Evolutionary conservation across 2,329 filamentous ascomycete genomes (phyloP).

Genomic region (Calonectria hongkongensis): DNA sequence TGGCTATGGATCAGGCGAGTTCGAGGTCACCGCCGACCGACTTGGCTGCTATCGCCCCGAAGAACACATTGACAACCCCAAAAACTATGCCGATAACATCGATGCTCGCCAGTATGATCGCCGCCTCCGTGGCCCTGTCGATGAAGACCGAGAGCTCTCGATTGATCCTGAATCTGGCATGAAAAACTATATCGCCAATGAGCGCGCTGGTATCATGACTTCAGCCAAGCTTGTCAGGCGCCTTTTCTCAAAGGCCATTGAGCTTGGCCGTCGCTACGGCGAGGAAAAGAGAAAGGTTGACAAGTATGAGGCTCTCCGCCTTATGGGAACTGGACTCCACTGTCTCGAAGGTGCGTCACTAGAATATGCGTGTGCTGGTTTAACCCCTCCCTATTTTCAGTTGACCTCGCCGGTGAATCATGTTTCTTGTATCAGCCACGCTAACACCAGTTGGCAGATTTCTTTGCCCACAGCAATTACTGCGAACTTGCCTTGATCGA

Average conservation of each 20-base stretch:
- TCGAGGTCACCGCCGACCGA: constrained; percentile 87
- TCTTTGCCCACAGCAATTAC: constrained; percentile 95
- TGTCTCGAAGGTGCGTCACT: constrained; percentile 81
- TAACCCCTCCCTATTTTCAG: no score
- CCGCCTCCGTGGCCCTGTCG: constrained; percentile 86
- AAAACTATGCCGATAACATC: constrained; percentile 91
- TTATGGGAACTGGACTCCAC: constrained; percentile 91
- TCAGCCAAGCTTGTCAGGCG: constrained; percentile 85
- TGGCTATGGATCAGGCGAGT: constrained; percentile 89
- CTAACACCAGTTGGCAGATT: constrained; percentile 73
- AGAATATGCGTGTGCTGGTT: neutral
- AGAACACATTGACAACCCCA: constrained; percentile 84
- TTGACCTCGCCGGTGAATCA: neutral
- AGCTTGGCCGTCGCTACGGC: constrained; percentile 85
- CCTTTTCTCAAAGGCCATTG: constrained; percentile 83
- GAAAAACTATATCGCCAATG: constrained; percentile 97
- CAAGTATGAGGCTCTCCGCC: constrained; percentile 88
- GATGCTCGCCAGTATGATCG: constrained; percentile 89
- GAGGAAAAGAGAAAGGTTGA: constrained; percentile 77
- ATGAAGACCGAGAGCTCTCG: constrained; percentile 85
- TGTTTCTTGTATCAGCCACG: neutral
- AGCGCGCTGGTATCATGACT: constrained; percentile 85
- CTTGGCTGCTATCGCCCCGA: constrained; percentile 90
- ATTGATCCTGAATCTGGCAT: constrained; percentile 85
- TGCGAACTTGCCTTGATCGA: constrained; percentile 91